Evolutionary conservation across 2,329 filamentous ascomycete genomes (phyloP).

Genomic region (Cordyceps farinosa): DNA sequence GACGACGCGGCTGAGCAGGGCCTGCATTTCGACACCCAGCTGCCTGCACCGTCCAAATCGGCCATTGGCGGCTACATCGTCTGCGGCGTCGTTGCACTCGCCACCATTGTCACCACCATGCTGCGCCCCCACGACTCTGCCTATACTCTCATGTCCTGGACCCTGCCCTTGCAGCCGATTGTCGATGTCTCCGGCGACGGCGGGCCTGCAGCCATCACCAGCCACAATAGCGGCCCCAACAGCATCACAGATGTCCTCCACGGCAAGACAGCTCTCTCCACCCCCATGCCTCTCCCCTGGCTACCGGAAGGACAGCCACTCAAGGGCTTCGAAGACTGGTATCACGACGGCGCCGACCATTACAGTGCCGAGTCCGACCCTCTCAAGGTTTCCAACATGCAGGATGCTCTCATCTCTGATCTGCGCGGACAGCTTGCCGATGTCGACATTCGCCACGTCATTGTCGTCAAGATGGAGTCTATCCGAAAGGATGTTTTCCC

Average conservation of each 20-base stretch:
- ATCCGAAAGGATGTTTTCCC: slow-evolving; percentile 45
- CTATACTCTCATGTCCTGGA: slow-evolving; percentile 35
- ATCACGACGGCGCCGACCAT: slow-evolving; percentile 22
- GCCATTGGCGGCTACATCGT: slow-evolving; percentile 17
- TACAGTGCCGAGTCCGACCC: slow-evolving; percentile 38
- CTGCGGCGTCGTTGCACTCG: slow-evolving; percentile 13
- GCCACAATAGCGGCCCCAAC: slow-evolving; percentile 26
- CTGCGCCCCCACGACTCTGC: slow-evolving; percentile 32
- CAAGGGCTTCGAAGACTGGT: slow-evolving; percentile 30
- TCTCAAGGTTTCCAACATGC: slow-evolving; percentile 37
- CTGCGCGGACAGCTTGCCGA: slow-evolving; percentile 27
- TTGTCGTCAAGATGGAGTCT: slow-evolving; percentile 42
- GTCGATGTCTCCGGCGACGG: slow-evolving; percentile 31
- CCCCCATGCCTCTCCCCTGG: slow-evolving; percentile 25
- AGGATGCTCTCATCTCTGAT: slow-evolving; percentile 29
- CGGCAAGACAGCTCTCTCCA: slow-evolving; percentile 26
- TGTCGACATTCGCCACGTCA: slow-evolving; percentile 40
- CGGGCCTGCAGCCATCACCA: slow-evolving; percentile 28
- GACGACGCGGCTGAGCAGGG: slow-evolving; percentile 15
- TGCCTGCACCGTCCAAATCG: slow-evolving; percentile 21
- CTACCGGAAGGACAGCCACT: slow-evolving; percentile 25
- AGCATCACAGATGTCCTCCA: slow-evolving; percentile 28
- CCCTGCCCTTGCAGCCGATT: slow-evolving; percentile 31
- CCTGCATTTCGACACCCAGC: slow-evolving; percentile 15
- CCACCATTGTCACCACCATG: slow-evolving; percentile 25